Conservation (phyloP, 805 yeast species). For the Candida schatavii region DNA sequence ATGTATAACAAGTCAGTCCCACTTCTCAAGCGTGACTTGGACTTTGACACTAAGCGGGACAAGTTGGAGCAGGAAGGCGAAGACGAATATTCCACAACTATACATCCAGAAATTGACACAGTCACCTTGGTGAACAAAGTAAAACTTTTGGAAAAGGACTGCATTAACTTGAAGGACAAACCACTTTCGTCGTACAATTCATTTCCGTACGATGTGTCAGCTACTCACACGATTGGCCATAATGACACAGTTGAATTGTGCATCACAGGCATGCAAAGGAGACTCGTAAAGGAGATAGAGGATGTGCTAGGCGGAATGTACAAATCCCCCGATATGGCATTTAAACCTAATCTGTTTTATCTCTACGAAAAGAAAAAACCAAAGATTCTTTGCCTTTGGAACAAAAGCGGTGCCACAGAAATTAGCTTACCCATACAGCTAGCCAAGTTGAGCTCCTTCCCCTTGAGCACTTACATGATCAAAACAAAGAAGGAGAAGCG, state of each 20-base stretch:
- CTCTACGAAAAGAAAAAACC: slow-evolving; percentile 22
- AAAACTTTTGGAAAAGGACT: slow-evolving; percentile 3
- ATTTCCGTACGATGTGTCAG: neutral
- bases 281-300: slow-evolving; percentile 14
- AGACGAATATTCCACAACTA: slow-evolving; percentile 15
- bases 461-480: slow-evolving; percentile 9
- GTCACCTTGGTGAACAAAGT: neutral
- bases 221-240: neutral
- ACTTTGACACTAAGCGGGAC: slow-evolving; percentile 23
- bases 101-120: slow-evolving; percentile 12
- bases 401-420: slow-evolving; percentile 3
- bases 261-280: neutral
- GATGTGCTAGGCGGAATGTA: slow-evolving; percentile 12
- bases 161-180: slow-evolving; percentile 2
- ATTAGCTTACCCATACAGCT: slow-evolving; percentile 5
- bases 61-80: slow-evolving; percentile 2
- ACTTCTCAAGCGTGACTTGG: slow-evolving; percentile 35
- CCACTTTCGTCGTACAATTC: neutral
- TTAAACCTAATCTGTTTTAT: slow-evolving; percentile 31
- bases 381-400: slow-evolving; percentile 2
- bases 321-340: slow-evolving; percentile 2
- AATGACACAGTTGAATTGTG: neutral
- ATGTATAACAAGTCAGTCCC: slow-evolving; percentile 26
- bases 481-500: slow-evolving; percentile 5
- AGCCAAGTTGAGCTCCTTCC: slow-evolving; percentile 5